These are phyloP conservation scores for Macrolepiota fuliginosa DNA, from an alignment of 768 basidiomycete genomes.

Conservation along the genomic window DNA sequence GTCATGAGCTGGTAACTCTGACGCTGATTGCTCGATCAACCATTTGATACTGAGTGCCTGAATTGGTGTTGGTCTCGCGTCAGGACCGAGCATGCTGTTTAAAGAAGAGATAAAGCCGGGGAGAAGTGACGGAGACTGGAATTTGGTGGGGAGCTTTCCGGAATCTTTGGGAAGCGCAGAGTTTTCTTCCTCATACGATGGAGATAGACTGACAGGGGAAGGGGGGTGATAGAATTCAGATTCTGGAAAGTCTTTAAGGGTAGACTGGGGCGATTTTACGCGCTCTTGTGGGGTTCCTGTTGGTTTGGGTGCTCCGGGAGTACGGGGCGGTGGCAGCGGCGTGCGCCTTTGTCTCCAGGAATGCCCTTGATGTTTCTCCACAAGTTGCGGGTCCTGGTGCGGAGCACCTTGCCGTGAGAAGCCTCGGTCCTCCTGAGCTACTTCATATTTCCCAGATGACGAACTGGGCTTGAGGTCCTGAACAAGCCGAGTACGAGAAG, in stretches of 20 bases:
- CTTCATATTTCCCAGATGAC: constrained; percentile 5
- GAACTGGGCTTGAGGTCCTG: constrained; percentile 8
- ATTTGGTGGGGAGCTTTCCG: constrained; percentile 36
- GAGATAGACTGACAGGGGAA: constrained; percentile 15
- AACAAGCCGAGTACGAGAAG: constrained; percentile 11
- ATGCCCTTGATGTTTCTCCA: not conserved
- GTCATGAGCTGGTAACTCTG: constrained; percentile 19
- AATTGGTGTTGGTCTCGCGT: constrained; percentile 70
- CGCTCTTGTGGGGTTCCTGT: not conserved
- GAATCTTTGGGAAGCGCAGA: not conserved
- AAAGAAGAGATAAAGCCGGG: constrained; percentile 61
- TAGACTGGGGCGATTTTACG: not conserved
- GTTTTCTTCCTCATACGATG: not conserved
- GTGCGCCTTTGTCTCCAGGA: not conserved
- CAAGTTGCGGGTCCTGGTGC: constrained; percentile 5
- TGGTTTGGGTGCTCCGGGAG: not conserved
- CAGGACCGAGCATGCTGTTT: constrained; percentile 52
- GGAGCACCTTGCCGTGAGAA: constrained; percentile 4
- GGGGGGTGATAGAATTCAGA: constrained; percentile 16
- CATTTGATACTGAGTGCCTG: constrained; percentile 72
- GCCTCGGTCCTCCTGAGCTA: not conserved
- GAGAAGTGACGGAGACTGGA: constrained; percentile 69
- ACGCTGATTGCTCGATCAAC: constrained; percentile 37
- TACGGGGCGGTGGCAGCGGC: not conserved
- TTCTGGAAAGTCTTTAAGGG: constrained; percentile 1